Percentiles rank a stretch among this genome's conserved stretches.
Evolutionary conservation across 768 basidiomycete genomes (phyloP).

Genomic region (Glaciozyma antarctica): DNA sequence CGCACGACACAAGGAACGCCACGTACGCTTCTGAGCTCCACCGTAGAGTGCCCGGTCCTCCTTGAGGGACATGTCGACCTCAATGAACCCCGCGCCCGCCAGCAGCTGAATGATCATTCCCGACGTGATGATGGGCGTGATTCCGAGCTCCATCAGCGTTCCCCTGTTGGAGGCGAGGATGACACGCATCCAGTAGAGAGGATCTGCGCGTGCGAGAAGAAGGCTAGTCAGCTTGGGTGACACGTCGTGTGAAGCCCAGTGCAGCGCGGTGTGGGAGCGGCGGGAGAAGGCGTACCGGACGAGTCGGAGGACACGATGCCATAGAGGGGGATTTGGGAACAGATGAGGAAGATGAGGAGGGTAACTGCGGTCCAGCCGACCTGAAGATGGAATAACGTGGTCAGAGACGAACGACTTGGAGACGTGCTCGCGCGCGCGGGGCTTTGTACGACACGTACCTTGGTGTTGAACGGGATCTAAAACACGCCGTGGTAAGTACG

Average conservation of each 20-base stretch:
- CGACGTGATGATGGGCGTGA: slow-evolving; percentile 91
- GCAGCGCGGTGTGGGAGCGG: no score
- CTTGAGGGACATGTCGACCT: slow-evolving; percentile 93
- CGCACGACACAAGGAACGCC: background rate
- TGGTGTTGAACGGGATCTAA: slow-evolving; percentile 96
- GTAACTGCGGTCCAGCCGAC: slow-evolving; percentile 94
- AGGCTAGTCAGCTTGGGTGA: background rate
- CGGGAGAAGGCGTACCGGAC: slow-evolving; percentile 43
- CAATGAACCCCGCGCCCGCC: slow-evolving; percentile 92
- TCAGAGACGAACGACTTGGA: background rate
- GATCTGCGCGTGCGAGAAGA: slow-evolving; percentile 49
- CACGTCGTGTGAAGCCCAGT: background rate
- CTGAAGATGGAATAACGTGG: slow-evolving; percentile 8
- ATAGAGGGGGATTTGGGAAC: slow-evolving; percentile 97
- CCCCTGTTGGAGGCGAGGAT: slow-evolving; percentile 97
- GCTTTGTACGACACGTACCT: slow-evolving; percentile 44
- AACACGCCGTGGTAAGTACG: background rate
- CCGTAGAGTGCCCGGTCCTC: slow-evolving; percentile 93
- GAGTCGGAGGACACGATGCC: slow-evolving; percentile 99
- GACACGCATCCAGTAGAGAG: slow-evolving; percentile 99
- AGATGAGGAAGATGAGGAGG: slow-evolving; percentile 97
- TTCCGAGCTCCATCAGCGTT: slow-evolving; percentile 98
- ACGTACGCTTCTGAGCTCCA: slow-evolving; percentile 90
- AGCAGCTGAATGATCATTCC: slow-evolving; percentile 99
- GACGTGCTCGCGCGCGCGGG: background rate